Evolutionary conservation across 2,329 filamentous ascomycete genomes (phyloP).

Genomic region (Phaeoacremonium minimum): DNA sequence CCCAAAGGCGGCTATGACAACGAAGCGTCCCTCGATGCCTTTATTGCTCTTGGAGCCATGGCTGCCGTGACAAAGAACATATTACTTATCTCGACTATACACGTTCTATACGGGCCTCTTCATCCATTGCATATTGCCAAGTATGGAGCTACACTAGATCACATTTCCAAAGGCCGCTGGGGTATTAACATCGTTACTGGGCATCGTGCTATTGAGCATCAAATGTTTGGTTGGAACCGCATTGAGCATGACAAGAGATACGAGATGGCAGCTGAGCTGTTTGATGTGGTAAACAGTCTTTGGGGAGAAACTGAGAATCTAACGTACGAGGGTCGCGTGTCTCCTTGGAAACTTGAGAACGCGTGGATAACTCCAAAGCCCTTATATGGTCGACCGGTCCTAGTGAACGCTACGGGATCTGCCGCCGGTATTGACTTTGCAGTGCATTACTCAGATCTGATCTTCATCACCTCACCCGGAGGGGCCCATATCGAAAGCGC

Average conservation of each 20-base stretch:
- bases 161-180: slow-evolving; percentile 17
- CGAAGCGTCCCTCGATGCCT: slow-evolving; percentile 16
- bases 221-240: slow-evolving; percentile 17
- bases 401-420: slow-evolving; percentile 16
- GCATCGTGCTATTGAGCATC: slow-evolving; percentile 15
- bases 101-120: slow-evolving; percentile 16
- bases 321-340: slow-evolving; percentile 12
- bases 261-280: slow-evolving; percentile 15
- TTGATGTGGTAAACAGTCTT: slow-evolving; percentile 16
- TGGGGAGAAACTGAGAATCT: slow-evolving; percentile 17
- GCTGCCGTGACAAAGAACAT: slow-evolving; percentile 19
- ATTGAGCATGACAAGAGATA: slow-evolving; percentile 19
- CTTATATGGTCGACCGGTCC: slow-evolving; percentile 12
- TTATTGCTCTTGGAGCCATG: slow-evolving; percentile 16
- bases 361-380: slow-evolving; percentile 18
- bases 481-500: slow-evolving; percentile 15
- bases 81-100: slow-evolving; percentile 16
- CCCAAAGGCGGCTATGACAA: slow-evolving; percentile 14
- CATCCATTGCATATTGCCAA: slow-evolving; percentile 18
- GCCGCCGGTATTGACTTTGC: slow-evolving; percentile 16
- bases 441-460: slow-evolving; percentile 12
- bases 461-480: slow-evolving; percentile 18
- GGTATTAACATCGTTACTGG: slow-evolving; percentile 19
- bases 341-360: slow-evolving; percentile 13
- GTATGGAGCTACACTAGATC: slow-evolving; percentile 16